A percentile compares a stretch with the other conserved stretches of the same genome.
Conservation (phyloP, 163 green algal species). For the Scenedesmus sp. region DNA sequence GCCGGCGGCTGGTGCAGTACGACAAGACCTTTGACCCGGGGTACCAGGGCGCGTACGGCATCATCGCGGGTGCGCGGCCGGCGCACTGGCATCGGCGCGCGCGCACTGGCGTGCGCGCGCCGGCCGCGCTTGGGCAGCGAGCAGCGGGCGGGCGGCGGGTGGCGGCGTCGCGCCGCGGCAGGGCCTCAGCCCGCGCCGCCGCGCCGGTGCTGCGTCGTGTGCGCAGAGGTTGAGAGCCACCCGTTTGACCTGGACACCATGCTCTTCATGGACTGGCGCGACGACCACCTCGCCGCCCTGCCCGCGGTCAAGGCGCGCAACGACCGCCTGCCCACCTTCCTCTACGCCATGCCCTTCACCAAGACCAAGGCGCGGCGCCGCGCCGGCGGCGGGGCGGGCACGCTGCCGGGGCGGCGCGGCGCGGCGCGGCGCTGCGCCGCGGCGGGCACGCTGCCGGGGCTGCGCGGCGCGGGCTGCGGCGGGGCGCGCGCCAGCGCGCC, state of each 20-base stretch:
- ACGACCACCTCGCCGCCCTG: slow-evolving; percentile 81
- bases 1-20: slow-evolving; percentile 88
- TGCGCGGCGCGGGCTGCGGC: too few relatives aligned
- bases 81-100: too few relatives aligned
- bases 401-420: neutral
- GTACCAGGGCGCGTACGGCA: slow-evolving; percentile 94
- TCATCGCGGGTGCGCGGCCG: slow-evolving; percentile 65
- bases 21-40: slow-evolving; percentile 91
- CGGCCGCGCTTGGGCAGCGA: too few relatives aligned
- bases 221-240: slow-evolving; percentile 89
- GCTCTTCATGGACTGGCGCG: slow-evolving; percentile 99
- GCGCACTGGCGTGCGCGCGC: neutral
- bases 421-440: too few relatives aligned
- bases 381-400: neutral
- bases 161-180: too few relatives aligned
- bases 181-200: too few relatives aligned
- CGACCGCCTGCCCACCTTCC: slow-evolving; percentile 90
- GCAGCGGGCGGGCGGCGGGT: too few relatives aligned
- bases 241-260: slow-evolving; percentile 95
- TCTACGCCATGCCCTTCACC: slow-evolving; percentile 99
- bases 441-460: too few relatives aligned
- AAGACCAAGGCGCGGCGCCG: slow-evolving; percentile 56
- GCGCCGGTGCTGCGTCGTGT: too few relatives aligned
- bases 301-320: slow-evolving; percentile 76
- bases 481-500: too few relatives aligned